Percentiles rank a stretch among this genome's conserved stretches.
These are phyloP conservation scores for Alternaria infectoria DNA, from an alignment of 2,329 filamentous ascomycete genomes.

Conservation along the genomic window DNA sequence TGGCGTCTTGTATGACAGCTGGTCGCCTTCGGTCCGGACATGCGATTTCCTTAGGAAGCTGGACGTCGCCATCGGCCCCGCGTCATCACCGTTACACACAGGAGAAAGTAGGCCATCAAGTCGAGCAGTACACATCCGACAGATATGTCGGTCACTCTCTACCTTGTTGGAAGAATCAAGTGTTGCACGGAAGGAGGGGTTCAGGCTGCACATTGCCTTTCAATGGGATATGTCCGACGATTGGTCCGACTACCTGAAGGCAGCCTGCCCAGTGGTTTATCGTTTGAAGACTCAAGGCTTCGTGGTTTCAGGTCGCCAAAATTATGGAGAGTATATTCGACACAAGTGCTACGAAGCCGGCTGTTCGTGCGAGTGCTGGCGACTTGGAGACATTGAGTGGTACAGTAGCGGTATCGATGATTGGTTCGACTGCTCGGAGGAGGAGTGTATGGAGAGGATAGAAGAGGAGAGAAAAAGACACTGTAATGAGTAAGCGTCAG, in stretches of 20 bases:
- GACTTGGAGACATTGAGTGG: too few relatives aligned
- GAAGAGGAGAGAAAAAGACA: neutral
- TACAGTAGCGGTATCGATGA: rapidly evolving
- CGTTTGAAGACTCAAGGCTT: neutral
- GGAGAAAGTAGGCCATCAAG: neutral
- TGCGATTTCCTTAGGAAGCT: neutral
- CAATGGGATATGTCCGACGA: neutral
- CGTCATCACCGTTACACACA: too few relatives aligned
- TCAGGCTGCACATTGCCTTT: neutral
- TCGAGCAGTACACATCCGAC: neutral
- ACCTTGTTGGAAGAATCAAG: neutral
- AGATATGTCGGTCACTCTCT: neutral
- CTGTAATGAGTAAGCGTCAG: neutral
- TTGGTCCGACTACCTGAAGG: neutral
- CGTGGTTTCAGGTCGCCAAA: neutral
- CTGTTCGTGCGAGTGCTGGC: too few relatives aligned
- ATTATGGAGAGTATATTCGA: too few relatives aligned
- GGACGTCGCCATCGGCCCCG: neutral
- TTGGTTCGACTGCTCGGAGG: neutral
- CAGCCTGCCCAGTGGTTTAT: neutral
- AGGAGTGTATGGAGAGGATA: neutral
- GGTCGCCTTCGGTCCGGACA: neutral
- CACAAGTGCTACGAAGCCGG: too few relatives aligned
- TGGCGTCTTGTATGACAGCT: neutral
- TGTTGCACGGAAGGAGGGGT: neutral